These are phyloP conservation scores for Xylariaceae sp. DNA, from an alignment of 2,329 filamentous ascomycete species.

Conservation along the genomic window DNA sequence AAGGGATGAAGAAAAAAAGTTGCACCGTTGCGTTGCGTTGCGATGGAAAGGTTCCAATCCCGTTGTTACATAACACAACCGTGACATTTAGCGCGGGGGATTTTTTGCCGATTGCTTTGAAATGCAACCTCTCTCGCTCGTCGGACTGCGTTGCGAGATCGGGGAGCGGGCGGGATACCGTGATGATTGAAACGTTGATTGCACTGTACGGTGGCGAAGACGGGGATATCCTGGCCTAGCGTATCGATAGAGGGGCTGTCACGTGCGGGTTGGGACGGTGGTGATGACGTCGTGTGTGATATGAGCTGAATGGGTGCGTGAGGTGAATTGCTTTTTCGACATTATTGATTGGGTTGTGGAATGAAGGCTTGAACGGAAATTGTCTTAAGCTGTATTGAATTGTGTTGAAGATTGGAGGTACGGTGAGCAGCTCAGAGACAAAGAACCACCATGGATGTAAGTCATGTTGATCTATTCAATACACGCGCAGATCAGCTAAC, in stretches of 20 bases:
- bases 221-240: not conserved
- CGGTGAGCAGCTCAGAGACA: not conserved
- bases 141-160: constrained; percentile 22
- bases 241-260: not conserved
- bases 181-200: not conserved
- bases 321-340: too few species aligned
- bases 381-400: not conserved
- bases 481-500: not conserved
- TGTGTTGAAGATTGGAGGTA: not conserved
- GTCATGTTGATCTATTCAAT: not conserved
- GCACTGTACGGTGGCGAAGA: not conserved
- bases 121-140: constrained; percentile 22
- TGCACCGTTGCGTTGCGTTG: too few species aligned
- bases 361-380: too few species aligned
- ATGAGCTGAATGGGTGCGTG: too few species aligned
- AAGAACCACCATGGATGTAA: constrained; percentile 28
- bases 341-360: too few species aligned
- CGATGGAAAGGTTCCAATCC: too few species aligned
- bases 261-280: not conserved
- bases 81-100: not conserved
- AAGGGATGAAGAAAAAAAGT: too few species aligned
- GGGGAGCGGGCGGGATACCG: constrained; percentile 7
- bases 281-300: too few species aligned
- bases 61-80: too few species aligned
- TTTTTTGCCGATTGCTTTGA: constrained; percentile 19